These are phyloP conservation scores for Aureobasidium namibiae DNA, from an alignment of 2,329 filamentous ascomycete genomes.

Conservation along the genomic window DNA sequence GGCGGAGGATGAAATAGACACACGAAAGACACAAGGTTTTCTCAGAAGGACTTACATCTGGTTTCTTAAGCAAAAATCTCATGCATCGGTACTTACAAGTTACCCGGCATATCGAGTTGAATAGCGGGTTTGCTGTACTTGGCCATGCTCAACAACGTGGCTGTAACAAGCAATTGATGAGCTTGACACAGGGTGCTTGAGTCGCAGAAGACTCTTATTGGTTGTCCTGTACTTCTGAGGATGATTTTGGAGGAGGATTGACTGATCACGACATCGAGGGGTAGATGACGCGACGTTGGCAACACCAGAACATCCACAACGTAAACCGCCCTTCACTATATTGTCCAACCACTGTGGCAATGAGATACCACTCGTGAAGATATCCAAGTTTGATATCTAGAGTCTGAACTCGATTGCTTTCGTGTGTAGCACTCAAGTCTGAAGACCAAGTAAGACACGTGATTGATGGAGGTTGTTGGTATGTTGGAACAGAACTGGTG, in stretches of 20 bases:
- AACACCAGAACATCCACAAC: not conserved
- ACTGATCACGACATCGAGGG: constrained; percentile 7
- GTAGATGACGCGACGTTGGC: constrained; percentile 1
- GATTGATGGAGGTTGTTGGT: too few relatives aligned
- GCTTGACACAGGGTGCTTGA: not conserved
- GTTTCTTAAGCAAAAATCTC: not conserved
- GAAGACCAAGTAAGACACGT: too few relatives aligned
- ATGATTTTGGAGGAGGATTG: not conserved
- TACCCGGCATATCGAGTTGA: not conserved
- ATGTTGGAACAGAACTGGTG: too few relatives aligned
- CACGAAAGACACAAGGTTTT: not conserved
- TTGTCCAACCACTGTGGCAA: not conserved
- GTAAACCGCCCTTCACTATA: not conserved
- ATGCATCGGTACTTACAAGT: not conserved
- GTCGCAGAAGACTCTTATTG: not conserved
- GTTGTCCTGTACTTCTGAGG: not conserved
- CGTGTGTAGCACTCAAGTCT: not conserved
- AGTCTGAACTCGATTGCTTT: not conserved
- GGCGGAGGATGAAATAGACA: not conserved
- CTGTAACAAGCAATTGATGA: constrained; percentile 1
- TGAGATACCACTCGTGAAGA: not conserved
- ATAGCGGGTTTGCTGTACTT: not conserved
- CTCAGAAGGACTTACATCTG: not conserved
- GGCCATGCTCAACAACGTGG: not conserved
- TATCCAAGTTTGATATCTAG: not conserved